Evolutionary conservation across 768 basidiomycete species (phyloP).

Genomic region (Lactarius akahatsu): DNA sequence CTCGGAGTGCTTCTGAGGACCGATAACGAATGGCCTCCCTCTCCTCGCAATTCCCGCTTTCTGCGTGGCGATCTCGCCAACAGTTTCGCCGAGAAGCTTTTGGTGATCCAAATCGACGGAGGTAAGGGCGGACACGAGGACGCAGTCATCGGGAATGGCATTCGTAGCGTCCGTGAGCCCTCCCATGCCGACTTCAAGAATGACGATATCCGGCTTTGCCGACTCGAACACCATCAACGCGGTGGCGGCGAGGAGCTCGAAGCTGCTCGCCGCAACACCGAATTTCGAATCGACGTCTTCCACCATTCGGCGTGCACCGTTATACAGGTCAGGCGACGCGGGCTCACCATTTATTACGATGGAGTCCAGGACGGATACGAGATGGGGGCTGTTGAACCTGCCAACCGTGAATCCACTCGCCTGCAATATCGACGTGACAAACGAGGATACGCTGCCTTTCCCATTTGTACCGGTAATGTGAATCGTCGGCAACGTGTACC

Average conservation of each 20-base stretch:
- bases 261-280: slow-evolving; percentile 56
- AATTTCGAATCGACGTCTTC: slow-evolving; percentile 47
- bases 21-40: slow-evolving; percentile 64
- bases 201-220: slow-evolving; percentile 69
- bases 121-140: slow-evolving; percentile 80
- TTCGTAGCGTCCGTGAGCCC: slow-evolving; percentile 94
- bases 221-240: slow-evolving; percentile 77
- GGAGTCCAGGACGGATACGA: slow-evolving; percentile 72
- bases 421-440: slow-evolving; percentile 73
- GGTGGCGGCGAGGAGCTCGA: slow-evolving; percentile 83
- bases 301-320: slow-evolving; percentile 46
- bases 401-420: slow-evolving; percentile 63
- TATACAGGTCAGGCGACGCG: slow-evolving; percentile 51
- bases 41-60: slow-evolving; percentile 79
- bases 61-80: slow-evolving; percentile 72
- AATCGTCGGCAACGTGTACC: slow-evolving; percentile 74
- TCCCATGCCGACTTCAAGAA: slow-evolving; percentile 95
- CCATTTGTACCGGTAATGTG: slow-evolving; percentile 97
- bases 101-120: slow-evolving; percentile 93
- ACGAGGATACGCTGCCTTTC: slow-evolving; percentile 88
- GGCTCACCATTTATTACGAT: slow-evolving; percentile 65
- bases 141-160: slow-evolving; percentile 63
- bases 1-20: slow-evolving; percentile 53
- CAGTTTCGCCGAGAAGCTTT: slow-evolving; percentile 76
- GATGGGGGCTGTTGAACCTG: slow-evolving; percentile 91